Base-by-base conservation (phyloP, 441 rosid genomes). In the Theobroma grandiflorum region DNA sequence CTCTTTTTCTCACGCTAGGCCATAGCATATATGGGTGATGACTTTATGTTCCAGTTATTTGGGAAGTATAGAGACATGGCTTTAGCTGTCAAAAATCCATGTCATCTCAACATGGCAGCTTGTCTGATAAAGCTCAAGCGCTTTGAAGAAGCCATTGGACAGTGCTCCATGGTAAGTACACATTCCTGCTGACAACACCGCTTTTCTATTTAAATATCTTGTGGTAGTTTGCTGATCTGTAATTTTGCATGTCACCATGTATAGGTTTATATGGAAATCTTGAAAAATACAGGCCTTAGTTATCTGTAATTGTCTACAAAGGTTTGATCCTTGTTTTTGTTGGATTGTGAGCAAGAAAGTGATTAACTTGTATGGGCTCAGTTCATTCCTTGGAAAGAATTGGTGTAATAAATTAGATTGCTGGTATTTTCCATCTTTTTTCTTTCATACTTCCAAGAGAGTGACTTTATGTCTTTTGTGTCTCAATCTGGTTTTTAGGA, bases 31-130 rank as follows among this genome's bases (percentile, higher is more conserved):
- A 84, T 96, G 94, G 96, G 95, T 4, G 98, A 95, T 55, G 98
- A 96, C 84, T 95, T 96, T 81, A 96, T 96, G 98, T 96, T 96
- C 87, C 98, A 95, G 85, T 87, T 93, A 78, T 94, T 93, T 83
- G 99, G 98, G 80, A 96, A 96, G 89, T 96, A 90, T 78, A 91
- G 92, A 64, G 99, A 96, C 84, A 94, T 94, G 97, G 98, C 99
- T 64, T 86, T 94, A 83, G 98, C 99, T 45, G 99, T 96, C 38
- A 96, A 96, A 84, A 96, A 94, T 87, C 99, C 99, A 78, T 96
- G 95, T 82, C 99, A 96, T 83, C 89, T 94, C 69, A 96, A 96
- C 87, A 93, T 86, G 81, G 98, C 99, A 57, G 98, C 98, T 31
- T 94, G 97, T 84, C 82, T 94, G 63, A 93, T 96, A 84, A 96